Conservation (phyloP, 2,329 filamentous ascomycete species). For the Nemania serpens region DNA sequence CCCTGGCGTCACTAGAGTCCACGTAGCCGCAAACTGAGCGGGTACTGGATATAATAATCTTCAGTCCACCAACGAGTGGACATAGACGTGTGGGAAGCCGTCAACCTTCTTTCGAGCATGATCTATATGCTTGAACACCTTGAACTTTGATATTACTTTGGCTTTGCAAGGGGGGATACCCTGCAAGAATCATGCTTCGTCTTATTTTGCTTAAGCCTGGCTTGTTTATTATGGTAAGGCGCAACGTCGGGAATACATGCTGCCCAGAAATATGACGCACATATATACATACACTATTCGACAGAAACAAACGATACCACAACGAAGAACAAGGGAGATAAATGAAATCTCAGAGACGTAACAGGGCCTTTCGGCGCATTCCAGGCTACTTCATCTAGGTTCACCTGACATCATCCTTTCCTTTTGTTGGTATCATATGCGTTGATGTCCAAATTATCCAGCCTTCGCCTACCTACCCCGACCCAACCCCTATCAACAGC, state of each 20-base stretch:
- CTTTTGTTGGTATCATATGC: slow-evolving; percentile 14
- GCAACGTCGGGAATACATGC: not conserved
- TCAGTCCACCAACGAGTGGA: not conserved
- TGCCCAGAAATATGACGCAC: not conserved
- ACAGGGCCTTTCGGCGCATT: not conserved
- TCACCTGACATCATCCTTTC: slow-evolving; percentile 1
- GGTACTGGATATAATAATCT: not conserved
- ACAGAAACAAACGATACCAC: not conserved
- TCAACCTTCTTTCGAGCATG: not conserved
- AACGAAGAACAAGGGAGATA: not conserved
- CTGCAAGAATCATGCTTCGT: too few relatives aligned
- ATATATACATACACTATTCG: not conserved
- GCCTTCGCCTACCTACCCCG: not conserved
- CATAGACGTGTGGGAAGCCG: not conserved
- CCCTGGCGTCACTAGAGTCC: not conserved
- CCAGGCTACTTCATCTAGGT: not conserved
- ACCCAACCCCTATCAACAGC: not conserved
- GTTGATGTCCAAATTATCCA: slow-evolving; percentile 7
- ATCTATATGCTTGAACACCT: not conserved
- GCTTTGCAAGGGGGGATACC: not conserved
- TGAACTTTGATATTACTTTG: not conserved
- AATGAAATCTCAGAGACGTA: not conserved
- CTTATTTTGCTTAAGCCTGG: too few relatives aligned
- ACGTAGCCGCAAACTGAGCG: not conserved
- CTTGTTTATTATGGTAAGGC: not conserved